A percentile compares a stretch with the other conserved stretches of the same genome.
phyloP scores from a whole-genome alignment of 75 land plant species.

The Isoetes taiwanensis region DNA sequence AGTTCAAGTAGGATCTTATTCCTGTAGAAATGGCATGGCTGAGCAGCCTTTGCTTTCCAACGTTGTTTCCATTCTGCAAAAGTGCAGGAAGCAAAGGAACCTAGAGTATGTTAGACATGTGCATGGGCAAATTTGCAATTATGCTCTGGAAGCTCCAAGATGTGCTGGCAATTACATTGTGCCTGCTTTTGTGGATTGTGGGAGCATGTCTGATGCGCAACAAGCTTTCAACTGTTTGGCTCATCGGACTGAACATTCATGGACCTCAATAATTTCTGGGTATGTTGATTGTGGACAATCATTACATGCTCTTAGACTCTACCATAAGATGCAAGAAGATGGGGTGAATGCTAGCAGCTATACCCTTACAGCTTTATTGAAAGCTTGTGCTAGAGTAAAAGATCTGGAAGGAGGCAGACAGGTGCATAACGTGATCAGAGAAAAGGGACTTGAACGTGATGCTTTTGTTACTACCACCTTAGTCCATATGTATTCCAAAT shows the following conservation, averaged over 20 bases:
- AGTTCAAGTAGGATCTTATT: no score
- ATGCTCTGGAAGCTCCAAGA: background rate
- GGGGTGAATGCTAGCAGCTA: background rate
- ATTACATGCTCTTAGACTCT: background rate
- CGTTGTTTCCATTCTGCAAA: background rate
- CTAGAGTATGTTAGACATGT: background rate
- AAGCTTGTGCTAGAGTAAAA: background rate
- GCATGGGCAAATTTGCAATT: background rate
- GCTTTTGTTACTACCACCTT: no score
- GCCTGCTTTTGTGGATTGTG: constrained; percentile 5
- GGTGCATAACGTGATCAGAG: background rate
- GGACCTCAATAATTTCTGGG: background rate
- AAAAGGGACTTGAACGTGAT: background rate
- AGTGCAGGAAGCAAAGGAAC: background rate
- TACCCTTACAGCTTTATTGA: background rate
- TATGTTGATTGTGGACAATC: background rate
- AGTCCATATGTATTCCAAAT: constrained; percentile 17
- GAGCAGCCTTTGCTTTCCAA: background rate
- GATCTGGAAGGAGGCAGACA: background rate
- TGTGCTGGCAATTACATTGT: background rate
- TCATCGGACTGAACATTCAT: background rate
- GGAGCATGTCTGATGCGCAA: background rate
- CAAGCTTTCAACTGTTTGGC: background rate
- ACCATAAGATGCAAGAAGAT: constrained; percentile 1
- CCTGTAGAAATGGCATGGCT: no score